Base-by-base conservation (phyloP, 345 rosid species). In the Aurinia saxatilis region DNA sequence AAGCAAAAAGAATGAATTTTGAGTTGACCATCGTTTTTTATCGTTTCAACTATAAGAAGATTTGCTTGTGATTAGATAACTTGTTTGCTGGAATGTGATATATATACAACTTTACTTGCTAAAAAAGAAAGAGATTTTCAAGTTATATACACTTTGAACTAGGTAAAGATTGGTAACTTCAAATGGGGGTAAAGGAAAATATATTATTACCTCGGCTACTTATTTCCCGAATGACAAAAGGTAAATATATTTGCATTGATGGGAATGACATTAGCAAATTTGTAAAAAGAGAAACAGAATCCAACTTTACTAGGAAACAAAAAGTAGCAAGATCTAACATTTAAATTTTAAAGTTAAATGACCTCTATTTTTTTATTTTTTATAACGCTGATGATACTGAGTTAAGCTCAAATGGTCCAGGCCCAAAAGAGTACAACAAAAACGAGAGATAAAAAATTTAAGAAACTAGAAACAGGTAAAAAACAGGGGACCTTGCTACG, bases 1-100 rank as follows among this genome's bases (percentile, higher is more conserved):
- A 60, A 25, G 40, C 73, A 5, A 51, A 51, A 17, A 60, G n/a
- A 52, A 44, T 10, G 39, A 60, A 11, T 15, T 60, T 68, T 52
- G 73, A 35, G 48, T 10, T 8, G n/a, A 8, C 61, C 60, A 51
- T 51, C 8, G 16, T 45, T 16, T 12, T 13, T 38, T 9, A 4
- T 15, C 27, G 2, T 31, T 41, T 29, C 14, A 40, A 19, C 8
- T 65, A 14, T 6, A 3, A 21, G 6, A 13, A 23, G 37, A 21
- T 29, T 11, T 10, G 14, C 1, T 13, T 23, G 19, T 21, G 40
- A 18, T 9, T 17, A 6, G 18, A 13, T 3, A 30, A 33, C 8
- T 8, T 57, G 13, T 41, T 8, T 0, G 15, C 13, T 49, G 45
- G 21, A 38, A 10, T 44, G 34, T 27, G 10, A 21, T 21, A 50